Base-by-base conservation (phyloP, 306 rosid genomes). In the Trifolium pratense region DNA sequence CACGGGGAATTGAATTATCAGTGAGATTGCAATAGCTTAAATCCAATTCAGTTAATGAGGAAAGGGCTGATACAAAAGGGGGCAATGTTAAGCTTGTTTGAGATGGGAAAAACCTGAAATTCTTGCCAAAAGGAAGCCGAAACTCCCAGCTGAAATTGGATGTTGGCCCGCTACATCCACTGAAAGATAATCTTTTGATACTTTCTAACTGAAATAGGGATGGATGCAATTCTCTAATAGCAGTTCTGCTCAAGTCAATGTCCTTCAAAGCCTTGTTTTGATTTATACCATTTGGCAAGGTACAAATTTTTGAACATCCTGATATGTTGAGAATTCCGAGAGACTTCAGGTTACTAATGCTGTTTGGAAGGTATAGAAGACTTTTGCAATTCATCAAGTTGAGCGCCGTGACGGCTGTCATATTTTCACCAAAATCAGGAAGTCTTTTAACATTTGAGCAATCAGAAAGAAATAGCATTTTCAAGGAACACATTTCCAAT, bases 401-500 rank as follows among this genome's bases (percentile, higher is more conserved):
- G 8, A 70, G 65, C 2, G 32, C 39, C 1, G 65, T 69, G 10
- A 80, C 4, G 0, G 1, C 0, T 43, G 17, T 61, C 84, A 80
- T 80, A 36, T 26, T 53, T 9, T 31, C n/a, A 1, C 77, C 80
- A n/a, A 80, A 61, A 3, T 75, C 77, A 9, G 73, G 64, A 69
- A 69, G 79, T 57, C 5, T 52, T 5, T 21, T 3, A 5, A 80
- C 7, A 0, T 9, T 75, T 32, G 68, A 42, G 68, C 78, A 75
- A 32, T 71, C 73, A 55, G 58, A 62, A 2, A 80, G 43, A 42
- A 12, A 34, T 1, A 80, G 21, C 20, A 5, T 15, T 45, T 75
- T 29, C 52, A 80, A 53, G 56, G 80, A 80, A 62, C 13, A 1
- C 74, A 80, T 42, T 17, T 80, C 76, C 36, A 80, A 20, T 16